Conservation (phyloP, 2,329 filamentous ascomycete species). For the Clarireedia hainanense region DNA sequence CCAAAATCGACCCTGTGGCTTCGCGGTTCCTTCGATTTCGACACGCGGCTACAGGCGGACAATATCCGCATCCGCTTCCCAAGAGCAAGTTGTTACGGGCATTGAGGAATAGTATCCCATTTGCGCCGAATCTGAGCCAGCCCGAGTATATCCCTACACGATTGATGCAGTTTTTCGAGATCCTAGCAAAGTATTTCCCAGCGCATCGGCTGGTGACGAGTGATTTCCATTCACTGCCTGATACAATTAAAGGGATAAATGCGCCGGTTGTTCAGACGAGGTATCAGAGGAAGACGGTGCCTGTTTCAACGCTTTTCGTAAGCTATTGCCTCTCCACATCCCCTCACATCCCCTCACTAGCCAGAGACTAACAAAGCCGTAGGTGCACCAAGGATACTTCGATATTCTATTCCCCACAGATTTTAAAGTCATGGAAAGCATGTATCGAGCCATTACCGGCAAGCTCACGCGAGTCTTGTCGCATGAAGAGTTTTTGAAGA, state of each 20-base stretch:
- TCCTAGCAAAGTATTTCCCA: slow-evolving; percentile 81
- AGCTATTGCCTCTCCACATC: slow-evolving; percentile 28
- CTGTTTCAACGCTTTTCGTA: slow-evolving; percentile 84
- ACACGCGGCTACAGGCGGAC: slow-evolving; percentile 61
- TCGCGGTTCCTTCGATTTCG: slow-evolving; percentile 78
- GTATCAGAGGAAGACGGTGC: slow-evolving; percentile 78
- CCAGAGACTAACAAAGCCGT: slow-evolving; percentile 1
- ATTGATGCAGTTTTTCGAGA: slow-evolving; percentile 94
- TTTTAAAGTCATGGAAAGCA: slow-evolving; percentile 80
- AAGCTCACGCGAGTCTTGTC: slow-evolving; percentile 78
- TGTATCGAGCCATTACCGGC: slow-evolving; percentile 89
- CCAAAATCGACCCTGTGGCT: slow-evolving; percentile 71
- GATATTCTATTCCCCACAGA: slow-evolving; percentile 98
- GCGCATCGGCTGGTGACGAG: slow-evolving; percentile 80
- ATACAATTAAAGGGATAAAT: slow-evolving; percentile 77
- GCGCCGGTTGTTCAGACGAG: slow-evolving; percentile 94
- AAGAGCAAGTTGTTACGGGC: slow-evolving; percentile 48
- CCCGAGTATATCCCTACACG: slow-evolving; percentile 93
- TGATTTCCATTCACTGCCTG: slow-evolving; percentile 82
- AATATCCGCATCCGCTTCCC: slow-evolving; percentile 53
- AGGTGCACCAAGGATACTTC: slow-evolving; percentile 98
- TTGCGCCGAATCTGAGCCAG: slow-evolving; percentile 65
- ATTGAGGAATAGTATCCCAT: slow-evolving; percentile 57
- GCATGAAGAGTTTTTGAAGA: slow-evolving; percentile 83
- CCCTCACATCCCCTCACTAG: background rate